Evolutionary conservation across 176 grass and related monocot species (phyloP).

Genomic region (Carex littledalei): DNA sequence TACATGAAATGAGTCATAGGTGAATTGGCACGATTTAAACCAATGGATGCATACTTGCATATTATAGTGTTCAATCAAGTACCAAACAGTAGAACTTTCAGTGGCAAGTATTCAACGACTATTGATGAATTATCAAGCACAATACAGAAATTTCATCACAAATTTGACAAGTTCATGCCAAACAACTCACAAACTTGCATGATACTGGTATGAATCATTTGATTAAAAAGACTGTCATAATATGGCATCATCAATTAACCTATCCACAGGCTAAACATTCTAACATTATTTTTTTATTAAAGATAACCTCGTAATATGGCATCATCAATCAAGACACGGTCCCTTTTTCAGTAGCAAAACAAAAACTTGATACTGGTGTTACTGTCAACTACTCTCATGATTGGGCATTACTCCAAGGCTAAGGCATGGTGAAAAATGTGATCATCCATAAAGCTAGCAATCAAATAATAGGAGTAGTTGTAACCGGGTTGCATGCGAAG

Average conservation of each 20-base stretch:
- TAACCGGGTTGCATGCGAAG: constrained; percentile 83
- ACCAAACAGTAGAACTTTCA: too few species aligned
- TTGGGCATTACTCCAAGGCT: constrained; percentile 11
- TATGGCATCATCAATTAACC: not conserved
- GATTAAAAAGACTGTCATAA: too few species aligned
- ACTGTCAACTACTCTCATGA: not conserved
- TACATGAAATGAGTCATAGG: too few species aligned
- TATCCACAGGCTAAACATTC: not conserved
- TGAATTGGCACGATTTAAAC: too few species aligned
- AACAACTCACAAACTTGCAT: too few species aligned
- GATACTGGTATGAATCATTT: too few species aligned
- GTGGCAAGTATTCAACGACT: too few species aligned
- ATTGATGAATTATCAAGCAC: too few species aligned
- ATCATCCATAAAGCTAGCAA: constrained; percentile 70
- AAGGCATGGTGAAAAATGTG: constrained; percentile 81
- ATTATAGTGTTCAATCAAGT: too few species aligned
- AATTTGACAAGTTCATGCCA: too few species aligned
- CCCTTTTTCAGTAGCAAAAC: not conserved
- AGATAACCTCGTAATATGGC: not conserved
- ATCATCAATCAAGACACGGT: not conserved
- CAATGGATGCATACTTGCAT: too few species aligned
- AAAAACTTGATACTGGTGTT: not conserved
- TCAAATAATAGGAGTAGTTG: constrained; percentile 86
- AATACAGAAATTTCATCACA: too few species aligned
- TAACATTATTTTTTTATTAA: not conserved